phyloP scores from a whole-genome alignment of 1,139 yeast species.

The Geotrichum restrictum region DNA sequence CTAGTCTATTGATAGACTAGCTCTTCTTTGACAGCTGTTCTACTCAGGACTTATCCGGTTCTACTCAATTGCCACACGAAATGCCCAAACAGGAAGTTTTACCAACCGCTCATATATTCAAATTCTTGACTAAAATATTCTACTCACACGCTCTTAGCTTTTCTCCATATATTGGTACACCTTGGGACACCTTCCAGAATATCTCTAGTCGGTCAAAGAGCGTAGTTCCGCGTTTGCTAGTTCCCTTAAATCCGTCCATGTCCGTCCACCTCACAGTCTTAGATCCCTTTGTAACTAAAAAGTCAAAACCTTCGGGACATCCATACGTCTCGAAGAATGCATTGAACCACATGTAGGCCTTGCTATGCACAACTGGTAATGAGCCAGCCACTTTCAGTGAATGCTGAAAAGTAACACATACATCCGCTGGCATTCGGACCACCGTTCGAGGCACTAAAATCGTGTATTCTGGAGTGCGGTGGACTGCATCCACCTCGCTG shows the following conservation, averaged over 20 bases:
- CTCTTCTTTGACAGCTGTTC: too few species aligned
- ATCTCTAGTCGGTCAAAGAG: constrained; percentile 51
- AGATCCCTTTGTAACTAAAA: constrained; percentile 25
- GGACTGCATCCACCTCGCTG: constrained; percentile 23
- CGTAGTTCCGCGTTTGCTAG: constrained; percentile 49
- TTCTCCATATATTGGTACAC: background rate
- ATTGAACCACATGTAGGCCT: constrained; percentile 38
- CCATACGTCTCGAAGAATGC: constrained; percentile 35
- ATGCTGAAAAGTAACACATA: constrained; percentile 25
- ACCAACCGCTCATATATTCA: background rate
- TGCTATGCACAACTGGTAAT: constrained; percentile 25
- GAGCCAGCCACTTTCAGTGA: constrained; percentile 14
- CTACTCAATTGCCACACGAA: too few species aligned
- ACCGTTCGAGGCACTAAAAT: constrained; percentile 14
- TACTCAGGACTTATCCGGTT: too few species aligned
- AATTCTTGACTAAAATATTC: background rate
- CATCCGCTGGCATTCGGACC: constrained; percentile 24
- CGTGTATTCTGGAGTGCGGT: constrained; percentile 17
- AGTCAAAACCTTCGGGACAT: constrained; percentile 22
- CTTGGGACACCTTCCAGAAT: constrained; percentile 35
- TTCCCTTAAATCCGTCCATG: constrained; percentile 70
- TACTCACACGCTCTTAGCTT: background rate
- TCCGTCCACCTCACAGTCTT: constrained; percentile 49
- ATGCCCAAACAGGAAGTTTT: too few species aligned
- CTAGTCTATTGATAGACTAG: too few species aligned